phyloP scores from a whole-genome alignment of 495 filamentous ascomycete genomes.

The Rhizodiscina lignyota region DNA sequence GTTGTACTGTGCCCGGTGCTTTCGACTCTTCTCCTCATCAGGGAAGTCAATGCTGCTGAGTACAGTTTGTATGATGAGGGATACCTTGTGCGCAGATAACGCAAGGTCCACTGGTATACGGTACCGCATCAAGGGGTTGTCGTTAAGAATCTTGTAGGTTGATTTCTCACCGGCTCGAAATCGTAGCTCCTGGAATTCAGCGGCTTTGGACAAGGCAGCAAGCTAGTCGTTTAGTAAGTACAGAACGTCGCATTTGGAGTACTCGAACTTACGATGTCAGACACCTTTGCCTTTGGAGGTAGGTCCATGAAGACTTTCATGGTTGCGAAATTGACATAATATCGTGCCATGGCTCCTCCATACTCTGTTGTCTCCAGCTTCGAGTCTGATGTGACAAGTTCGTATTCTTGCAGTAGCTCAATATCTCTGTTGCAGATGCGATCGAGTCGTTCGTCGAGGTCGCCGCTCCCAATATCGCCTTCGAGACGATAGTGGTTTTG shows the following conservation, averaged over 20 bases:
- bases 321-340: slow-evolving; percentile 79
- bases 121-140: slow-evolving; percentile 50
- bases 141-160: slow-evolving; percentile 71
- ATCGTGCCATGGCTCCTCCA: slow-evolving; percentile 83
- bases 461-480: slow-evolving; percentile 32
- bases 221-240: slow-evolving; percentile 40
- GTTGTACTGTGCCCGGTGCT: slow-evolving; percentile 41
- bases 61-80: slow-evolving; percentile 65
- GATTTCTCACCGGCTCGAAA: slow-evolving; percentile 60
- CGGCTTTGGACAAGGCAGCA: slow-evolving; percentile 46
- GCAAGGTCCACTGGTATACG: slow-evolving; percentile 66
- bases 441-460: slow-evolving; percentile 53
- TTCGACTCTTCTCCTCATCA: slow-evolving; percentile 39
- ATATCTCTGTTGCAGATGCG: slow-evolving; percentile 72
- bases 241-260: background rate
- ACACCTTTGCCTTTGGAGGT: slow-evolving; percentile 39
- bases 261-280: slow-evolving; percentile 49
- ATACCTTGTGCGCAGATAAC: slow-evolving; percentile 67
- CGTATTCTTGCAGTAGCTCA: slow-evolving; percentile 42
- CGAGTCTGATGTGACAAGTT: slow-evolving; percentile 32
- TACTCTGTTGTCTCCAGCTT: slow-evolving; percentile 53
- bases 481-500: slow-evolving; percentile 63
- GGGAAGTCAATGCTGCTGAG: slow-evolving; percentile 61
- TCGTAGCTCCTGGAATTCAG: slow-evolving; percentile 62
- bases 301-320: slow-evolving; percentile 65